phyloP scores from a whole-genome alignment of 208 protist genomes.

The Wallacemonas sp. region DNA sequence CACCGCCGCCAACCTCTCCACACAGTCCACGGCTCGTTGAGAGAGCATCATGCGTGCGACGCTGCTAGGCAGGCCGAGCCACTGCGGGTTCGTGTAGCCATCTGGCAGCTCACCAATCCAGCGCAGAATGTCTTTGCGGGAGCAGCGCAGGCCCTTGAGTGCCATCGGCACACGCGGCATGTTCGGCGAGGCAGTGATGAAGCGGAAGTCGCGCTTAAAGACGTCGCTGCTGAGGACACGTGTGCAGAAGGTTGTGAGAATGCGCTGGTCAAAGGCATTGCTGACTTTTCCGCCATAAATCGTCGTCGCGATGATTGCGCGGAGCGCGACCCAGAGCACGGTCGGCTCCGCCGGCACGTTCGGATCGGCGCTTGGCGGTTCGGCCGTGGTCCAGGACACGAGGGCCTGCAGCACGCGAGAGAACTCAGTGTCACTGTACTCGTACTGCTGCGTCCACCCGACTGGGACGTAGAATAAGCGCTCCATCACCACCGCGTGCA shows the following conservation, averaged over 20 bases:
- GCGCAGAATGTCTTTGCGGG: constrained; percentile 64
- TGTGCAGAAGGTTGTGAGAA: constrained; percentile 92
- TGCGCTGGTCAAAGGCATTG: constrained; percentile 97
- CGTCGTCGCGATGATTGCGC: constrained; percentile 88
- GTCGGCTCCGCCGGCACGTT: constrained; percentile 36
- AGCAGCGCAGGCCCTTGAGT: constrained; percentile 26
- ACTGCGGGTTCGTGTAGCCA: constrained; percentile 69
- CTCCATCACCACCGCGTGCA: constrained; percentile 97
- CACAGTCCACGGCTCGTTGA: constrained; percentile 46
- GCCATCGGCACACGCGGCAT: constrained; percentile 17
- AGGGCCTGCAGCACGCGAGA: constrained; percentile 91
- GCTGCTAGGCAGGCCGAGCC: constrained; percentile 94
- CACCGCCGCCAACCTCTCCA: constrained; percentile 74
- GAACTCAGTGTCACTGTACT: constrained; percentile 98
- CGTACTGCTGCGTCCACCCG: constrained; percentile 98
- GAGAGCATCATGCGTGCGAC: constrained; percentile 83
- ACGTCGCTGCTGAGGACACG: constrained; percentile 70
- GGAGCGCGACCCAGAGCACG: constrained; percentile 95
- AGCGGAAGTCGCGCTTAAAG: constrained; percentile 40
- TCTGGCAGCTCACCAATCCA: constrained; percentile 91
- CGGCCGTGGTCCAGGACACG: constrained; percentile 83
- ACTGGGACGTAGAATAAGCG: constrained; percentile 95
- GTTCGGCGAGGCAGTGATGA: neutral
- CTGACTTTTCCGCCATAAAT: constrained; percentile 97
- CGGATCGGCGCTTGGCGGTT: constrained; percentile 14